phyloP scores from a whole-genome alignment of 768 basidiomycete genomes.

The Boletus fagicola region DNA sequence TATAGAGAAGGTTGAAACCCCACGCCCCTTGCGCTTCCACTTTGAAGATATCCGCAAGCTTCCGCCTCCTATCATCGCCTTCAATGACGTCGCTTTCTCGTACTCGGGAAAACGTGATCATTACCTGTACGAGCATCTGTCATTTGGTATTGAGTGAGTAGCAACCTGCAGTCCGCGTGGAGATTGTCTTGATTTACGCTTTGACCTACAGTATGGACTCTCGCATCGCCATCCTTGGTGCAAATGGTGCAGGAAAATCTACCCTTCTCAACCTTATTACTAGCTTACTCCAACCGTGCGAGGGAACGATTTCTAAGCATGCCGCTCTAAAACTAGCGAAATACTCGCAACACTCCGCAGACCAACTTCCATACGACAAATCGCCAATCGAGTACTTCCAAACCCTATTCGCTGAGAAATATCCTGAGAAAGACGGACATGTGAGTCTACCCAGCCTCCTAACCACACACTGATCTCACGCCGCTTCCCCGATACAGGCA shows the following conservation, averaged over 20 bases:
- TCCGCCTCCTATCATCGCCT: slow-evolving; percentile 96
- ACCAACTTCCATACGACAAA: slow-evolving; percentile 93
- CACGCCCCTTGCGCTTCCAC: slow-evolving; percentile 81
- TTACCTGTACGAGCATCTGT: slow-evolving; percentile 82
- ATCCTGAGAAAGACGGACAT: slow-evolving; percentile 89
- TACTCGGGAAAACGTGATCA: slow-evolving; percentile 90
- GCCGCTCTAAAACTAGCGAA: slow-evolving; percentile 90
- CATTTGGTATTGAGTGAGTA: slow-evolving; percentile 95
- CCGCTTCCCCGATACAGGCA: slow-evolving; percentile 47
- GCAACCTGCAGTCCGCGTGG: slow-evolving; percentile 1
- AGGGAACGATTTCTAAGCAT: slow-evolving; percentile 90
- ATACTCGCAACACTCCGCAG: slow-evolving; percentile 98
- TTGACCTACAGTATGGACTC: slow-evolving; percentile 74
- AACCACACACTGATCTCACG: slow-evolving; percentile 11
- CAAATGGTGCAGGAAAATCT: slow-evolving; percentile 94
- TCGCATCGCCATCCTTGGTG: slow-evolving; percentile 92
- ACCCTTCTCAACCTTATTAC: slow-evolving; percentile 92
- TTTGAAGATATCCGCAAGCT: slow-evolving; percentile 94
- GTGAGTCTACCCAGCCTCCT: slow-evolving; percentile 30
- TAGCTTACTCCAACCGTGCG: slow-evolving; percentile 68
- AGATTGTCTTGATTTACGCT: slow-evolving; percentile 3
- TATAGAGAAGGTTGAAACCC: slow-evolving; percentile 83
- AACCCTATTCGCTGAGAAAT: slow-evolving; percentile 70
- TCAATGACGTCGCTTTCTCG: slow-evolving; percentile 90
- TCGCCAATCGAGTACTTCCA: slow-evolving; percentile 95